Evolutionary conservation across 768 basidiomycete species (phyloP).

Genomic region (Suillus clintonianus): DNA sequence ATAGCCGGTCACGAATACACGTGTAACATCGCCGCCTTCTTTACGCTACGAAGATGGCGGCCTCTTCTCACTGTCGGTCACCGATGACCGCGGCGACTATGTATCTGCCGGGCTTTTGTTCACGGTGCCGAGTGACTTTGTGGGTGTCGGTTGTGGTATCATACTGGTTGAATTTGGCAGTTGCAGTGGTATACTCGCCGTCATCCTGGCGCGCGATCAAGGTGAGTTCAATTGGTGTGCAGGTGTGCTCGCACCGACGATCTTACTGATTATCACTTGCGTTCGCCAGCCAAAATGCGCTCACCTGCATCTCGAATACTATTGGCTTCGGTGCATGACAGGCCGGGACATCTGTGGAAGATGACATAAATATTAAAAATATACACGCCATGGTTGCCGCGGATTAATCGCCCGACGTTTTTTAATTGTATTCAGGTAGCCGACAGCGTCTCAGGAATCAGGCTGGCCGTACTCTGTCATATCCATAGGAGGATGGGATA

Average conservation of each 20-base stretch:
- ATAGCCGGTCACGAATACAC: not conserved
- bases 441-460: not conserved
- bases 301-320: not conserved
- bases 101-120: not conserved
- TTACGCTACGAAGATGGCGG: not conserved
- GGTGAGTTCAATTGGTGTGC: not conserved
- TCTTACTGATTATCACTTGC: not conserved
- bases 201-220: not conserved
- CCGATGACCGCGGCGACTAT: not conserved
- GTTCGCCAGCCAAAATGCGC: not conserved
- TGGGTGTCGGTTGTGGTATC: not conserved
- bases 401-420: not conserved
- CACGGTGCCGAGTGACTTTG: not conserved
- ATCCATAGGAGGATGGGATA: not conserved
- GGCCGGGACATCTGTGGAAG: not conserved
- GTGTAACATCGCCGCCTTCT: conserved; percentile 2
- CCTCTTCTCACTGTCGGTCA: not conserved
- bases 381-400: not conserved
- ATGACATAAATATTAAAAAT: not conserved
- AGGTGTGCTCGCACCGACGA: not conserved
- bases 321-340: not conserved
- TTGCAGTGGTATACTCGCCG: not conserved
- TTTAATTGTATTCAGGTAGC: not conserved
- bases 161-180: not conserved
- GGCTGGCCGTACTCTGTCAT: not conserved